These are phyloP conservation scores for Pyrenophora graminea DNA, from an alignment of 2,329 filamentous ascomycete species.

Conservation along the genomic window DNA sequence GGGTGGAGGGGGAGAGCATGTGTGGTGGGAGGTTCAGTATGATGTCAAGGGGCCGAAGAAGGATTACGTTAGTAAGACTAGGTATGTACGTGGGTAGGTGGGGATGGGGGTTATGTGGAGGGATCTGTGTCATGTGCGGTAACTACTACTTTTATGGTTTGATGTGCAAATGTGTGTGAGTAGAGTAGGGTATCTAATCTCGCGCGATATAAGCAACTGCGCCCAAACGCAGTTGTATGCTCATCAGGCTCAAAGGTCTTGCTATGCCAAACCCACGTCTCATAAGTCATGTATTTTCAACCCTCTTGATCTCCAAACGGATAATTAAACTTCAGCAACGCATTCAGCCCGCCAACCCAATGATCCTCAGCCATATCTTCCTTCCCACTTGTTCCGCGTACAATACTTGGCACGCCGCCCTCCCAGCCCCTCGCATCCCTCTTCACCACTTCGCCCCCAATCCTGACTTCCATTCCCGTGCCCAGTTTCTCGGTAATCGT, in stretches of 20 bases:
- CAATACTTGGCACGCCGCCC: slow-evolving; percentile 90
- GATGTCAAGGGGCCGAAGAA: slow-evolving; percentile 49
- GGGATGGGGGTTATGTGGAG: no score
- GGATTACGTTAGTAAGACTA: slow-evolving; percentile 46
- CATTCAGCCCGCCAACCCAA: slow-evolving; percentile 95
- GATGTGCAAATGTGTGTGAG: no score
- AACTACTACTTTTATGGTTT: no score
- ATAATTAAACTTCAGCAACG: slow-evolving; percentile 94
- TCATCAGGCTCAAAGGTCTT: no score
- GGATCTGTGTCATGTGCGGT: no score
- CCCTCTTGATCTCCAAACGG: slow-evolving; percentile 72
- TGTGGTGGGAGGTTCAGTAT: slow-evolving; percentile 46
- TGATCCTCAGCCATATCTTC: slow-evolving; percentile 72
- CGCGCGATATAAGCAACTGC: no score
- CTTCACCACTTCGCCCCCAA: slow-evolving; percentile 80
- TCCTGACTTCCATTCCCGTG: slow-evolving; percentile 71
- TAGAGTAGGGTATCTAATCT: no score
- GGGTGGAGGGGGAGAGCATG: slow-evolving; percentile 7
- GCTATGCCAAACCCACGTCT: no score
- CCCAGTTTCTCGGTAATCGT: slow-evolving; percentile 50
- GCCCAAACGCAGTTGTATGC: no score
- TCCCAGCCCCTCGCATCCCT: slow-evolving; percentile 57
- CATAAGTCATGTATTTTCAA: background rate
- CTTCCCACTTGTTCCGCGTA: slow-evolving; percentile 59
- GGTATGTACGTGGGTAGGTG: slow-evolving; percentile 25